Conservation (phyloP, 495 filamentous ascomycete species). For the Aspergillus nidulans region DNA sequence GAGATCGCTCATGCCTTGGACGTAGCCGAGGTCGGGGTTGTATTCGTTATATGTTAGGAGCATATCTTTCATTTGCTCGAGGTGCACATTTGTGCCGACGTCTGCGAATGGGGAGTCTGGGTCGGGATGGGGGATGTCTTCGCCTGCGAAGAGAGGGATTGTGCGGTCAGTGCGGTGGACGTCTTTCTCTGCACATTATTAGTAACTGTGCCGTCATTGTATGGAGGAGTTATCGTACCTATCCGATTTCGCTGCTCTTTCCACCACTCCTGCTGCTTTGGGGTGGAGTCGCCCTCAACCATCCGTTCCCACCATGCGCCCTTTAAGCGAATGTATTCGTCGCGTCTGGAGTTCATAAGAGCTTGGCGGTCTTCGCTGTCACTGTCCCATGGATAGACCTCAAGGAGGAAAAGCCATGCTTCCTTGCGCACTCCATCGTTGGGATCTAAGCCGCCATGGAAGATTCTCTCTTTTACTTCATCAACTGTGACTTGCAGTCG, state of each 20-base stretch:
- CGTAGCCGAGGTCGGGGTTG: slow-evolving; percentile 88
- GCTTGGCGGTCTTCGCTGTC: slow-evolving; percentile 74
- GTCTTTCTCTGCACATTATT: slow-evolving; percentile 71
- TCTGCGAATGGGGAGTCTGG: slow-evolving; percentile 92
- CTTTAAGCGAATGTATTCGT: slow-evolving; percentile 92
- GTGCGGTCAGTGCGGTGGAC: slow-evolving; percentile 94
- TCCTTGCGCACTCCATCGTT: slow-evolving; percentile 91
- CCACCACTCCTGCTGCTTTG: slow-evolving; percentile 87
- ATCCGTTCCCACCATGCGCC: slow-evolving; percentile 95
- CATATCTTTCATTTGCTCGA: slow-evolving; percentile 99
- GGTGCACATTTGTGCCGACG: slow-evolving; percentile 89
- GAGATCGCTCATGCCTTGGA: slow-evolving; percentile 97
- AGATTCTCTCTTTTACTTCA: slow-evolving; percentile 93
- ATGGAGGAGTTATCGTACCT: slow-evolving; percentile 71
- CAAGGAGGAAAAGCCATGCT: slow-evolving; percentile 92
- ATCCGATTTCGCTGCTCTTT: slow-evolving; percentile 90
- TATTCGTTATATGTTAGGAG: slow-evolving; percentile 97
- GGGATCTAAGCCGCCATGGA: slow-evolving; percentile 87
- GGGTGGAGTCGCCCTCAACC: slow-evolving; percentile 69
- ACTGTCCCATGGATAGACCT: slow-evolving; percentile 88
- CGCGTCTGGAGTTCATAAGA: slow-evolving; percentile 75
- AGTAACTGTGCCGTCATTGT: neutral
- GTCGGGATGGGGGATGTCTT: slow-evolving; percentile 97
- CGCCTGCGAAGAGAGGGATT: slow-evolving; percentile 88
- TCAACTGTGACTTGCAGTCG: slow-evolving; percentile 72